Evolutionary conservation across 2,329 filamentous ascomycete genomes (phyloP).

Genomic region (Colletotrichum neosansevieriae): DNA sequence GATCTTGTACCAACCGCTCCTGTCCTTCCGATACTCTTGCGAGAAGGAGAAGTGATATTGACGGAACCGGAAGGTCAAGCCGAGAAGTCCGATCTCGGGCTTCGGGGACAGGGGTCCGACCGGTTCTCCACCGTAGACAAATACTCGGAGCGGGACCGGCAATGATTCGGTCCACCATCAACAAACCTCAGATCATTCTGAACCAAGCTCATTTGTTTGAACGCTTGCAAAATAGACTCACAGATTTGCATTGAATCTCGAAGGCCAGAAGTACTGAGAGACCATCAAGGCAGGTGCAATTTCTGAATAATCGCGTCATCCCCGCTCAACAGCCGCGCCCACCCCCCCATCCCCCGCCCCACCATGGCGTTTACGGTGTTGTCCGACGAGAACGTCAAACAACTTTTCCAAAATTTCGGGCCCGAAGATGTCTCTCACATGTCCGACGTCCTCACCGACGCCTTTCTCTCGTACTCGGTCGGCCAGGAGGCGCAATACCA

Average conservation of each 20-base stretch:
- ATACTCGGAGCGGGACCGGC: constrained; percentile 23
- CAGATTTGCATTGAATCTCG: no score
- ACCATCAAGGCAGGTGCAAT: not conserved
- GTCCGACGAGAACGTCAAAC: constrained; percentile 67
- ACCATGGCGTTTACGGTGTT: constrained; percentile 71
- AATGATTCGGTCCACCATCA: constrained; percentile 3
- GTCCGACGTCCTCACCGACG: constrained; percentile 68
- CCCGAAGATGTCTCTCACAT: constrained; percentile 66
- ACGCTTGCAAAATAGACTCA: no score
- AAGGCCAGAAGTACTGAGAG: no score
- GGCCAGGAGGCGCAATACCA: constrained; percentile 71
- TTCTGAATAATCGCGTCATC: no score
- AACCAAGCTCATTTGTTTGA: not conserved
- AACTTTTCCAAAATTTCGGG: constrained; percentile 65
- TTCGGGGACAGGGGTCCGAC: constrained; percentile 29
- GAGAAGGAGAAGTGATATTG: not conserved
- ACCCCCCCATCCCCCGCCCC: no score
- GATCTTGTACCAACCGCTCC: not conserved
- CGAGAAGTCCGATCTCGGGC: constrained; percentile 36
- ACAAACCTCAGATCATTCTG: constrained; percentile 12
- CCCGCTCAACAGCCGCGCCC: rapidly evolving
- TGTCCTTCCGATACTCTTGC: not conserved
- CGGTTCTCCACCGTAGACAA: constrained; percentile 24
- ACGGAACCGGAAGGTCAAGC: constrained; percentile 20
- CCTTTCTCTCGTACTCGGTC: constrained; percentile 74